phyloP scores from a whole-genome alignment of 257 asterid species.

The Jacaranda copaia region DNA sequence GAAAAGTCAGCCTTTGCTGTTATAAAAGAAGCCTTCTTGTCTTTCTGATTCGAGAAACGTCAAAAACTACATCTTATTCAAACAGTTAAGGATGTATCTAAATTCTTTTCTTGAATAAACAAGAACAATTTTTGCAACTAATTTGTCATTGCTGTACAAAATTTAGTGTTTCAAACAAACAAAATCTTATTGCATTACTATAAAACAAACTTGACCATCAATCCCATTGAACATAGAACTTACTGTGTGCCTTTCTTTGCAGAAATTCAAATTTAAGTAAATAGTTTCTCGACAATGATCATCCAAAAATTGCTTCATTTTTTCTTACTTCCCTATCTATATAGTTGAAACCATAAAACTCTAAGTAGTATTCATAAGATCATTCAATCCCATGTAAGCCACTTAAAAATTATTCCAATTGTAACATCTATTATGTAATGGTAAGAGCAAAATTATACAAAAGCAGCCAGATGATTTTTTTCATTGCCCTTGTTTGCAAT shows the following conservation, averaged over 20 bases:
- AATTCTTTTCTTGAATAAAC: too few species aligned
- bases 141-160: too few species aligned
- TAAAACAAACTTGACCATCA: neutral
- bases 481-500: neutral
- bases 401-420: neutral
- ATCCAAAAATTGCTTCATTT: neutral
- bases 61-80: neutral
- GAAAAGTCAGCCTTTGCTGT: neutral
- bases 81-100: too few species aligned
- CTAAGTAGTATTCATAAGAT: neutral
- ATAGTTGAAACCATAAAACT: neutral
- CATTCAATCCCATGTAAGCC: too few species aligned
- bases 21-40: neutral
- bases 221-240: neutral
- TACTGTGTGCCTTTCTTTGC: neutral
- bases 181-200: neutral
- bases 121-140: too few species aligned
- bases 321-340: neutral
- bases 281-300: neutral
- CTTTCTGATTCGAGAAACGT: constrained; percentile 25
- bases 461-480: constrained; percentile 1
- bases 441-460: neutral
- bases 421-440: neutral
- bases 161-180: neutral
- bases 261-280: neutral